phyloP scores from a whole-genome alignment of 192 early-diverging fungal genomes.

The Podila horticola region DNA sequence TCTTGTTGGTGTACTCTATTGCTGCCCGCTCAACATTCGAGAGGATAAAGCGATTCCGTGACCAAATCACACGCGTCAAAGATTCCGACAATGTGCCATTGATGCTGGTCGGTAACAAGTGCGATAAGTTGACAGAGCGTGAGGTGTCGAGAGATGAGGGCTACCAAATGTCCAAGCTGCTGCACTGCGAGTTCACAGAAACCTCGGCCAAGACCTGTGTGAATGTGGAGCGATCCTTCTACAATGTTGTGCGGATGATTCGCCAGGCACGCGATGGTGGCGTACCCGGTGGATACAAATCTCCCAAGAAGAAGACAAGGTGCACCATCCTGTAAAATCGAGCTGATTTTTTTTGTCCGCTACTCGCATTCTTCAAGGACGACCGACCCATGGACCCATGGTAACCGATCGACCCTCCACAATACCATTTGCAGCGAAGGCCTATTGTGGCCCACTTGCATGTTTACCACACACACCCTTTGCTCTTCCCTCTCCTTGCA shows the following conservation, averaged over 20 bases:
- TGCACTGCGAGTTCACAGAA: conserved; percentile 90
- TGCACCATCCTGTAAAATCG: conserved; percentile 37
- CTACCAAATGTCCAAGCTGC: conserved; percentile 72
- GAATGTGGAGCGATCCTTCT: conserved; percentile 92
- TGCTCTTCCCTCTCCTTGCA: too few species aligned
- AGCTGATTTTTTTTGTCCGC: not conserved
- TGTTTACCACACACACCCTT: too few species aligned
- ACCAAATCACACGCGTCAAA: conserved; percentile 93
- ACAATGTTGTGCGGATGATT: conserved; percentile 85
- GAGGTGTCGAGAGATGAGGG: conserved; percentile 91
- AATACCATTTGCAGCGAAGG: too few species aligned
- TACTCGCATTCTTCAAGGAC: not conserved
- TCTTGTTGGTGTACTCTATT: conserved; percentile 92
- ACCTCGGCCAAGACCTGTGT: conserved; percentile 89
- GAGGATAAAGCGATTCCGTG: conserved; percentile 83
- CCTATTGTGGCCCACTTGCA: too few species aligned
- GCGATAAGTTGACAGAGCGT: conserved; percentile 84
- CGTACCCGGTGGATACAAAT: conserved; percentile 13
- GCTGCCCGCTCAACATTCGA: conserved; percentile 90
- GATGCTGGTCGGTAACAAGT: conserved; percentile 95
- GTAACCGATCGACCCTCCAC: too few species aligned
- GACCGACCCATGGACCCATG: too few species aligned
- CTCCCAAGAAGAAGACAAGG: conserved; percentile 39
- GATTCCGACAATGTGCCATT: conserved; percentile 86
- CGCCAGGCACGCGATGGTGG: conserved; percentile 66